Evolutionary conservation across 2,329 filamentous ascomycete species (phyloP).

Genomic region (Pseudogymnoascus sp.): DNA sequence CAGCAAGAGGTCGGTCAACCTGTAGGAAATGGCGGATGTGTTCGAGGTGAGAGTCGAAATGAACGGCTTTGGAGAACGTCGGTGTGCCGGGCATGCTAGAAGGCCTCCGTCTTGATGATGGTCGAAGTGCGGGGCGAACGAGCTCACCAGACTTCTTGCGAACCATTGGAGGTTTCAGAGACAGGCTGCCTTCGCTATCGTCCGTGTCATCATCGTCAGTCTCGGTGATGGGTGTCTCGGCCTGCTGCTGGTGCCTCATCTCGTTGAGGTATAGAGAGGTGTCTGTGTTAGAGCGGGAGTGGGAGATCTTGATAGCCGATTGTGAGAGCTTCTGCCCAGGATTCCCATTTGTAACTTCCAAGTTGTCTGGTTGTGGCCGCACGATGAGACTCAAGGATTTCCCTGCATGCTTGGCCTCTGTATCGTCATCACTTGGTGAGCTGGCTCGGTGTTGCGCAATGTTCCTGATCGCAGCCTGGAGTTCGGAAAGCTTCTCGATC

Average conservation of each 20-base stretch:
- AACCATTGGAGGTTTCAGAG: conserved; percentile 80
- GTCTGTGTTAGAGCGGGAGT: conserved; percentile 37
- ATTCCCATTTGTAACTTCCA: conserved; percentile 25
- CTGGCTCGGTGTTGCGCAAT: conserved; percentile 61
- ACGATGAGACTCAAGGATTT: conserved; percentile 31
- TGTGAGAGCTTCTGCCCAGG: conserved; percentile 11
- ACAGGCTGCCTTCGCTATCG: conserved; percentile 51
- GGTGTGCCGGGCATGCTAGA: conserved; percentile 97
- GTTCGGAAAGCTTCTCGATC: conserved; percentile 43
- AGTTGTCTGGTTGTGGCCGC: conserved; percentile 31
- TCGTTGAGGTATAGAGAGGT: conserved; percentile 39
- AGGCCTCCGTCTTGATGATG: conserved; percentile 69
- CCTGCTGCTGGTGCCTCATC: conserved; percentile 19
- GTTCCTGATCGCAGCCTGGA: conserved; percentile 76
- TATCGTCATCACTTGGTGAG: conserved; percentile 41
- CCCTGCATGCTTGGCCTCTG: conserved; percentile 22
- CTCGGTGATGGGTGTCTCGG: conserved; percentile 38
- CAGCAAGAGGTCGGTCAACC: conserved; percentile 88
- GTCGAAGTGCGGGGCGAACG: conserved; percentile 82
- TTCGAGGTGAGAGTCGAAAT: conserved; percentile 94
- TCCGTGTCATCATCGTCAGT: conserved; percentile 53
- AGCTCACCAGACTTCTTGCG: conserved; percentile 98
- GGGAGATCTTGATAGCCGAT: conserved; percentile 24
- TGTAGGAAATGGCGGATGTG: conserved; percentile 94
- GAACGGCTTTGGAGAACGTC: conserved; percentile 93